Evolutionary conservation across 768 basidiomycete genomes (phyloP), one percentile per base, ranked within the genome.

Genomic region (Lentinula sp.): DNA sequence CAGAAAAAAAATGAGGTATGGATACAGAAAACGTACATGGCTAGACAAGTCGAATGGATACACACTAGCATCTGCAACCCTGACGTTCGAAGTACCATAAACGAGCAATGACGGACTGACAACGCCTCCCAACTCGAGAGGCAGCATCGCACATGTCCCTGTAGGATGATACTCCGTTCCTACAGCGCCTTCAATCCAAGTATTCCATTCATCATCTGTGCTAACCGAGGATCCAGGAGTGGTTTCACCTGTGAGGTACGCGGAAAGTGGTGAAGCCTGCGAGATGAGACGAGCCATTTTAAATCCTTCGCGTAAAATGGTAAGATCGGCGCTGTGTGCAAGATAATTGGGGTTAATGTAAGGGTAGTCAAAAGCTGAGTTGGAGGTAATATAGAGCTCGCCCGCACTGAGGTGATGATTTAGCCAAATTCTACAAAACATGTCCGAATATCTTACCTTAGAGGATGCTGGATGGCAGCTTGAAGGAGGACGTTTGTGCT

Each of bases 111-210:
- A 71, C 50, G 77, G 72, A 66, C 84, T 79, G 57, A 87, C 84
- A 50, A 87, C 85, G 53, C 85, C 85, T 20, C 85, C 85, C 41
- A 73, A 72, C 36, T 68, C 68, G 60, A 72, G 72, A 1, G 85
- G 84, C 46, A 86, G 70, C 84, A 87, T 86, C 7, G 83, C 74
- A 68, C 79, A 82, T 6, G 85, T 79, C 20, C 77, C 78, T 35
- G 77, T 73, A 6, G 87, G 87, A 69, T 90, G 88, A 72, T 73
- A 85, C 72, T 87, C 83, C 8, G 83, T 85, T 8, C 76, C 72
- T 13, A 77, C 75, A 7, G 69, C 65, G n/a, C 68, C 69, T 33
- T 72, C 70, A 28, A 86, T 63, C 80, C 81, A 89, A 5, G 69
- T 67, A 42, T 86, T 82, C 73, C 82, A 82, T 32, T 86, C 72